Evolutionary conservation across 2,329 filamentous ascomycete genomes (phyloP), one percentile per base, ranked within the genome.

Genomic region (Apiospora malaysiana): DNA sequence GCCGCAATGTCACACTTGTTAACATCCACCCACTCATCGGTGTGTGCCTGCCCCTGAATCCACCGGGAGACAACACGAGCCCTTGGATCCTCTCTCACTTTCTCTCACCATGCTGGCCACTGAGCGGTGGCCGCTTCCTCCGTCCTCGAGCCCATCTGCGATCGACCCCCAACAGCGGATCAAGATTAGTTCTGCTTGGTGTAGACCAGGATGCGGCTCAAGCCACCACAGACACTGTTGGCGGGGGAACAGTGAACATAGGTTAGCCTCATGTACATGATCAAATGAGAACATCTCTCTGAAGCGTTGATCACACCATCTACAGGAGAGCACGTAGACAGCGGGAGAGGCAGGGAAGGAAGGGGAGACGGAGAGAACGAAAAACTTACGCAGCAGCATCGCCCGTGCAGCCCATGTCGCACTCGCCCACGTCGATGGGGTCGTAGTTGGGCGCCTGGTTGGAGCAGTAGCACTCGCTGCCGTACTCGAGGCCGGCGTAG

Each of bases 401-500:
- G 18, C 67, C 67, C 37, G 32, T 47, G 27, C 67, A 68, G 16
- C 45, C 27, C 67, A 68, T 68, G 47, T 68, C 67, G 45, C 67
- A 68, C 45, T 68, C 45, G 1, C 12, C n/a, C 16, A 40, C 1
- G 14, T 51, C 21, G 16, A 47, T 32, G 23, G 42, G 42, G 21
- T 40, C 67, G 8, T 18, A 18, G 9, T 27, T 66, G 71, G 66
- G 65, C 76, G 46, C 16, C 7, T 18, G 23, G 45, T 40, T 68
- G 47, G 42, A 45, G 72, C 79, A 81, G 70, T 72, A 82, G 71
- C 83, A 84, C 73, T 84, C 79, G 10, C 70, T 71, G 8, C 75
- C 76, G 70, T 79, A 82, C 72, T 83, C 80, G 42, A 80, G 75
- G 40, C 82, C 83, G 66, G 82, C 83, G 71, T 78, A 83, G 47